These are phyloP conservation scores for Colletotrichum musicola DNA, from an alignment of 2,329 filamentous ascomycete species.

Conservation along the genomic window DNA sequence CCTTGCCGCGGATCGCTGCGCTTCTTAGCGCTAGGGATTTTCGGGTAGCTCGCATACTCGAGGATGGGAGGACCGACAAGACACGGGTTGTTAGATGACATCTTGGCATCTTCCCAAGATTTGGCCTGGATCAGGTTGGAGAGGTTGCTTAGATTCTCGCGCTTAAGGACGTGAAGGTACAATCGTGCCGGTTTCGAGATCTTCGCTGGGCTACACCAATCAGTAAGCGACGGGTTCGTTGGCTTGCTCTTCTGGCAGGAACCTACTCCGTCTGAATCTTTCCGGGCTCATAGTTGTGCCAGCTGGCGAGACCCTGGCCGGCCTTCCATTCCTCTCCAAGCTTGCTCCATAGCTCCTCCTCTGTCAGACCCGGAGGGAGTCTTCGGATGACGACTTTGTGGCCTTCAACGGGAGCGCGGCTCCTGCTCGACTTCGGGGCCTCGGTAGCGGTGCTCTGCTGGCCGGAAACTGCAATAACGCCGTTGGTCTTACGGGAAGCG, in stretches of 20 bases:
- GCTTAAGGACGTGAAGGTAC: slow-evolving; percentile 84
- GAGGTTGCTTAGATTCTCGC: slow-evolving; percentile 75
- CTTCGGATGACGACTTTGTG: slow-evolving; percentile 89
- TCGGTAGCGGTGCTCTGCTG: slow-evolving; percentile 56
- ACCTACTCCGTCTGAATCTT: slow-evolving; percentile 88
- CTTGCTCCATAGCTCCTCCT: slow-evolving; percentile 78
- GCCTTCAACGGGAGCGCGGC: slow-evolving; percentile 68
- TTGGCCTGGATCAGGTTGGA: slow-evolving; percentile 77
- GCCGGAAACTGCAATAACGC: slow-evolving; percentile 64
- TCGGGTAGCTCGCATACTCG: slow-evolving; percentile 87
- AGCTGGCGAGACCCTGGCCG: slow-evolving; percentile 87
- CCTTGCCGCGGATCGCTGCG: slow-evolving; percentile 88
- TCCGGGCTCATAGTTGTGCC: slow-evolving; percentile 74
- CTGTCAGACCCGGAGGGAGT: slow-evolving; percentile 86
- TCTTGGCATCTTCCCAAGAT: slow-evolving; percentile 85
- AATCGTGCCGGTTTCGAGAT: slow-evolving; percentile 83
- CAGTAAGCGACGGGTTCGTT: slow-evolving; percentile 19
- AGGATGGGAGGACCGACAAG: slow-evolving; percentile 83
- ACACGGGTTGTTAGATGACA: slow-evolving; percentile 77
- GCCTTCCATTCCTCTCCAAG: slow-evolving; percentile 85
- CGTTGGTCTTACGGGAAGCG: slow-evolving; percentile 58
- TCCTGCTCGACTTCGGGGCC: slow-evolving; percentile 57
- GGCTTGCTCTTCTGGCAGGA: neutral
- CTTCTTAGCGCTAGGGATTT: slow-evolving; percentile 79
- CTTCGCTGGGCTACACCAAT: slow-evolving; percentile 77